phyloP scores from a whole-genome alignment of 2,329 filamentous ascomycete species.

The Xylariaceae sp. region DNA sequence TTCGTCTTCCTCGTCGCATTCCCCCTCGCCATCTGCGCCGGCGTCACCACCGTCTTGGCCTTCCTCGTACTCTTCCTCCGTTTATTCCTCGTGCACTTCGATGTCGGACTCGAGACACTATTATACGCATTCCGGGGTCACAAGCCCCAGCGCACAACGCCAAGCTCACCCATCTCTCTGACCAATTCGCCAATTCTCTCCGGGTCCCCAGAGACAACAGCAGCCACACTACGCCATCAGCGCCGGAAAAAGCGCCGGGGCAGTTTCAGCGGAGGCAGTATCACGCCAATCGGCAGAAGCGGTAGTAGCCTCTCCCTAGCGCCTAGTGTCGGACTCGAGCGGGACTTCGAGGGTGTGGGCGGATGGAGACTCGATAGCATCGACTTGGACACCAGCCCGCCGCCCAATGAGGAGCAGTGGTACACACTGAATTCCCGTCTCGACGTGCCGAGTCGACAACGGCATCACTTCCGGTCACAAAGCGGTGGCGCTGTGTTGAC shows the following conservation, averaged over 20 bases:
- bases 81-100: constrained; percentile 59
- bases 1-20: constrained; percentile 59
- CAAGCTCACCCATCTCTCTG: constrained; percentile 14
- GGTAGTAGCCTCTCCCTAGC: constrained; percentile 36
- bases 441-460: constrained; percentile 25
- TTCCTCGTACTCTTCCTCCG: constrained; percentile 59
- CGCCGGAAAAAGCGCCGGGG: constrained; percentile 20
- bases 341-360: constrained; percentile 58
- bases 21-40: constrained; percentile 60
- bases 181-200: constrained; percentile 16
- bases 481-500: constrained; percentile 25
- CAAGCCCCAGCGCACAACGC: constrained; percentile 23
- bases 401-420: constrained; percentile 39
- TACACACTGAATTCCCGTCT: constrained; percentile 31
- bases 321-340: constrained; percentile 46
- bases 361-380: constrained; percentile 47
- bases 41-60: constrained; percentile 59
- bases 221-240: constrained; percentile 8
- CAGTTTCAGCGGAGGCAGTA: constrained; percentile 23
- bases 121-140: constrained; percentile 50
- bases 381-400: constrained; percentile 22
- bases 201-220: constrained; percentile 22
- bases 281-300: constrained; percentile 20
- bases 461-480: constrained; percentile 29
- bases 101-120: constrained; percentile 56